These are phyloP conservation scores for Venturia asperata DNA, from an alignment of 2,329 filamentous ascomycete species.

Conservation along the genomic window DNA sequence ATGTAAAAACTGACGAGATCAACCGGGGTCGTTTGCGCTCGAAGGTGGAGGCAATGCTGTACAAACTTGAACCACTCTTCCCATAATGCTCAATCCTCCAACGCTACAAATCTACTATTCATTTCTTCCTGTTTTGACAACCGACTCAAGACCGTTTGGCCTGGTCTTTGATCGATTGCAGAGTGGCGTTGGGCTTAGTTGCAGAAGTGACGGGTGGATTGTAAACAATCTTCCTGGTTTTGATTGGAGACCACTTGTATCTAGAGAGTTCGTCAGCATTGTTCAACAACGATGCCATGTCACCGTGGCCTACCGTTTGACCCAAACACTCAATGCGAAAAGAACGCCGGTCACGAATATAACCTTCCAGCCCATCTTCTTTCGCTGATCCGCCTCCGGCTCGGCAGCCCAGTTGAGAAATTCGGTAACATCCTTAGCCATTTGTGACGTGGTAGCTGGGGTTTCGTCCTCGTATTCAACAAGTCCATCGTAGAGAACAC, in stretches of 20 bases:
- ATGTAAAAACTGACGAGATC: conserved; percentile 4
- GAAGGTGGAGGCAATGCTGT: neutral
- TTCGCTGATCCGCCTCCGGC: conserved; percentile 98
- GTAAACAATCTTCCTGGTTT: conserved; percentile 90
- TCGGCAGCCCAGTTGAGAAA: conserved; percentile 99
- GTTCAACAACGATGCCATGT: conserved; percentile 13
- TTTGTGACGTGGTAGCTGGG: conserved; percentile 90
- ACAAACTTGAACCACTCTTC: neutral
- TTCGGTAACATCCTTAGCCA: conserved; percentile 98
- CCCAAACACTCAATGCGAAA: conserved; percentile 85
- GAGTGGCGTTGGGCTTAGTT: neutral
- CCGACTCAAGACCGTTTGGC: neutral
- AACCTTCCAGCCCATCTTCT: conserved; percentile 99
- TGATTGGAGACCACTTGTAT: conserved; percentile 97
- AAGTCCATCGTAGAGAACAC: conserved; percentile 93
- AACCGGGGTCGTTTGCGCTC: neutral
- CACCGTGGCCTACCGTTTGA: conserved; percentile 61
- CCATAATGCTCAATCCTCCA: neutral
- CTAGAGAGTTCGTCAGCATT: conserved; percentile 32
- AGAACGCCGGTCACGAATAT: conserved; percentile 71
- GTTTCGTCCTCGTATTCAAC: conserved; percentile 98
- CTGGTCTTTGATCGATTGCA: conserved; percentile 8
- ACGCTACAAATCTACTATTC: neutral
- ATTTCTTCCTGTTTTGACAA: neutral
- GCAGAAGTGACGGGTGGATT: conserved; percentile 15